Evolutionary conservation across 768 basidiomycete genomes (phyloP), one percentile per base, ranked within the genome.

Genomic region (Auricularia cornea): DNA sequence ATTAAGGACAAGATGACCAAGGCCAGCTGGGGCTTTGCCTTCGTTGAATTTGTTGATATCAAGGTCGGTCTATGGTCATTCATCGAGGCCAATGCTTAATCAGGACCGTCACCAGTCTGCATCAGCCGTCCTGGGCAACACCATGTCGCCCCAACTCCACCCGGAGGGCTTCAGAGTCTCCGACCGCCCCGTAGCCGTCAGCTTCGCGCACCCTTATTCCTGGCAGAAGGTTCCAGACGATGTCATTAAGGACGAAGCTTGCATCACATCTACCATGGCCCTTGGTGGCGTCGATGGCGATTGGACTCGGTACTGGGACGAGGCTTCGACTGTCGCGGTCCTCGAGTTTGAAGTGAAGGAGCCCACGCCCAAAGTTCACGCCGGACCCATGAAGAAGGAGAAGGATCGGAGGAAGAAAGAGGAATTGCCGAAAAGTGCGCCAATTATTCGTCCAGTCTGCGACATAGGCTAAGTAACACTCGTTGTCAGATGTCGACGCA

Each of bases 141-240:
- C 86, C 6, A 90, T 97, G 86, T 92, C 91, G 44, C 82, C 92
- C 2, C 83, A 87, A 66, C 78, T 90, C 14, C 93, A 97, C 72
- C 94, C 96, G 0, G 84, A 86, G n/a, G 96, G 96, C 4, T 98
- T 98, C 76, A 83, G 92, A 8, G 96, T 98, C 57, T 90, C 90
- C 3, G 88, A 92, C 70, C 83, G 86, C 32, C 90, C 94, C 1
- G 90, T 94, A 12, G 94, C 94, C 11, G 87, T 89, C 8, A 96
- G 95, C 16, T 98, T 97, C 73, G 93, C 93, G 54, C 91, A 94
- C 74, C 86, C 90, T 1, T 87, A 91, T 70, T 92, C 94, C 29
- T 97, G 96, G 74, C 87, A 92, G 70, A 88, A 87, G 28, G 80
- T 92, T 28, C 80, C 86, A 26, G 89, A 93, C 67, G 81, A 86